Conservation (phyloP, 164 flowering plant genomes). For the Buxus sempervirens region DNA sequence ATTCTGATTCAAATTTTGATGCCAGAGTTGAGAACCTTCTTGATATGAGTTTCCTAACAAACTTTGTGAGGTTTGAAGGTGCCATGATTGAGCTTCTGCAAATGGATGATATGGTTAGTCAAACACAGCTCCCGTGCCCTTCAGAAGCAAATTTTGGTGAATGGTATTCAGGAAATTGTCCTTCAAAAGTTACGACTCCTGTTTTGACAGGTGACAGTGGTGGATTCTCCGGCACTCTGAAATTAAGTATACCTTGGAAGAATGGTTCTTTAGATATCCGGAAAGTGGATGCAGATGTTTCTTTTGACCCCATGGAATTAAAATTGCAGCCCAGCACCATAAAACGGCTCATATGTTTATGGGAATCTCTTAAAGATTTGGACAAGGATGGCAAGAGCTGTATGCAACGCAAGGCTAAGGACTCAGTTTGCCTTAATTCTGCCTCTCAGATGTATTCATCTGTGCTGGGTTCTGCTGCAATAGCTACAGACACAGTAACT, state of each 20-base stretch:
- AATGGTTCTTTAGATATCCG: slow-evolving; percentile 81
- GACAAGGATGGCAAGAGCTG: slow-evolving; percentile 22
- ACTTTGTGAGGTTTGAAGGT: slow-evolving; percentile 71
- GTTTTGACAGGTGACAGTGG: slow-evolving; percentile 62
- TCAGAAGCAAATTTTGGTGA: slow-evolving; percentile 29
- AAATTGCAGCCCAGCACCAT: slow-evolving; percentile 65
- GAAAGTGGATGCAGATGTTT: slow-evolving; percentile 71
- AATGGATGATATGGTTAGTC: slow-evolving; percentile 40
- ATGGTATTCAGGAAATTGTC: slow-evolving; percentile 21
- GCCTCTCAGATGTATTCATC: slow-evolving; percentile 38
- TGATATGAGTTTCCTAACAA: slow-evolving; percentile 58
- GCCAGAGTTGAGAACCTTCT: slow-evolving; percentile 46
- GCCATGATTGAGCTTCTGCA: slow-evolving; percentile 72
- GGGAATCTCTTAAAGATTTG: slow-evolving; percentile 38
- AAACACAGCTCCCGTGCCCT: slow-evolving; percentile 20
- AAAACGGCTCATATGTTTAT: slow-evolving; percentile 52
- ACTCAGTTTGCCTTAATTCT: slow-evolving; percentile 31
- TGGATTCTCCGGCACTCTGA: slow-evolving; percentile 79
- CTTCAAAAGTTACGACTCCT: slow-evolving; percentile 36
- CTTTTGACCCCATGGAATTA: slow-evolving; percentile 59
- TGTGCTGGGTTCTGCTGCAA: slow-evolving; percentile 24
- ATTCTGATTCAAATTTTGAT: slow-evolving; percentile 24
- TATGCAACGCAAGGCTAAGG: slow-evolving; percentile 21
- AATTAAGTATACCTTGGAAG: slow-evolving; percentile 84
- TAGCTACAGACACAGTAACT: slow-evolving; percentile 21